Evolutionary conservation across 2,329 filamentous ascomycete species (phyloP), one percentile per base, ranked within the genome.

Genomic region (Mycosphaerelloides madeirae): DNA sequence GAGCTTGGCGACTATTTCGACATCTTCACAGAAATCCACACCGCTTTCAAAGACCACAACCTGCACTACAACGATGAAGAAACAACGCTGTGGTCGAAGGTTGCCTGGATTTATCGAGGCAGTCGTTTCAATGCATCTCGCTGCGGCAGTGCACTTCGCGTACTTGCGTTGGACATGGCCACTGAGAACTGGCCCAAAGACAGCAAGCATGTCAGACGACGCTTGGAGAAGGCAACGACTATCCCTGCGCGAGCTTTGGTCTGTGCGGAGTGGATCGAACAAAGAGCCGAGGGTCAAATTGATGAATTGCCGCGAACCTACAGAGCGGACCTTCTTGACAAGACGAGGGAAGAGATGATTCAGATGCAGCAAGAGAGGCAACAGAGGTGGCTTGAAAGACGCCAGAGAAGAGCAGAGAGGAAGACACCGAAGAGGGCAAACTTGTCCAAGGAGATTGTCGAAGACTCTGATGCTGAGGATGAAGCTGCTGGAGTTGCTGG

Each of bases 1-100:
- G 58, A 64, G 32, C 56, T 61, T 44, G 69, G 69, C 16, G 69
- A 73, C 50, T 65, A 65, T 34, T 64, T 64, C 44, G 65, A 70
- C 40, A 57, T 69, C 3, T 52, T 71, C 59, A 65, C 11, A 55
- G 69, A 44, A 55, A 57, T 69, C 16, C 46, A 55, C 39, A 47
- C 48, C 3, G 54, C 58, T 6, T 49, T 54, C 37, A 44, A 40
- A 29, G 54, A 60, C 15, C 51, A 50, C 12, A 45, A 44, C 11
- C 57, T 52, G 34, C 36, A 51, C 8, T 62, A 45, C 14, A 44
- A 48, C 8, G 54, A 64, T 22, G 63, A 66, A 34, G 40, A 46
- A n/a, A 59, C 59, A n/a, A 62, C 67, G 6, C 44, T 63, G 12
- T 70, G 67, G 66, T 58, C 59, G 15, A 52, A 57, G 13, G 55